Conservation (phyloP, 257 asterid genomes). For the Agastache rugosa region DNA sequence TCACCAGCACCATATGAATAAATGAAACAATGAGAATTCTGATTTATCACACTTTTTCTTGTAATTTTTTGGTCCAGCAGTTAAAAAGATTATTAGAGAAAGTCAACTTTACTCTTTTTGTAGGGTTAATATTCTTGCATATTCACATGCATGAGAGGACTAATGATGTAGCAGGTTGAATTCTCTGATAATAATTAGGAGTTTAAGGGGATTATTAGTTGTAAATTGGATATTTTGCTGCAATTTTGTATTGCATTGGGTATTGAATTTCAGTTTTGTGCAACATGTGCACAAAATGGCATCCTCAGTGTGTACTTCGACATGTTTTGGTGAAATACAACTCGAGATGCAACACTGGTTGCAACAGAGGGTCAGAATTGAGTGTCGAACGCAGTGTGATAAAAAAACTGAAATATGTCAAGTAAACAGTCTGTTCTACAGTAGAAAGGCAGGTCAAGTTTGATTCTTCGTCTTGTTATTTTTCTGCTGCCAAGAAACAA, state of each 20-base stretch:
- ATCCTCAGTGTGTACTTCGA: neutral
- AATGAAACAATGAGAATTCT: neutral
- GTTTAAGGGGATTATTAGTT: neutral
- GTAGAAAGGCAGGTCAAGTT: constrained; percentile 7
- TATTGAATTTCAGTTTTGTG: neutral
- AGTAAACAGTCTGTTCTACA: neutral
- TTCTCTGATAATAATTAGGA: neutral
- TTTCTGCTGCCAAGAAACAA: neutral
- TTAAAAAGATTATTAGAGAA: neutral
- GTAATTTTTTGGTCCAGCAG: neutral
- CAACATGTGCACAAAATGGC: neutral
- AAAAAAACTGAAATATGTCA: no score
- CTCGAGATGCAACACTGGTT: neutral
- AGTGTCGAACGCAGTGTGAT: neutral
- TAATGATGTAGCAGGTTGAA: neutral
- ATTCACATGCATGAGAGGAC: neutral
- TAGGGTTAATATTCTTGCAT: neutral
- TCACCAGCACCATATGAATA: neutral
- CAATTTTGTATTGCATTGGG: neutral
- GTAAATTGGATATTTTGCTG: neutral
- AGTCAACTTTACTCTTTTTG: neutral
- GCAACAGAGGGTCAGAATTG: neutral
- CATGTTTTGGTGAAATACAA: neutral
- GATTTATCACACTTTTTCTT: neutral
- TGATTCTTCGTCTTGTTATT: constrained; percentile 6